Base-by-base conservation (phyloP, 331 rosid genomes). In the Malus hybrid region DNA sequence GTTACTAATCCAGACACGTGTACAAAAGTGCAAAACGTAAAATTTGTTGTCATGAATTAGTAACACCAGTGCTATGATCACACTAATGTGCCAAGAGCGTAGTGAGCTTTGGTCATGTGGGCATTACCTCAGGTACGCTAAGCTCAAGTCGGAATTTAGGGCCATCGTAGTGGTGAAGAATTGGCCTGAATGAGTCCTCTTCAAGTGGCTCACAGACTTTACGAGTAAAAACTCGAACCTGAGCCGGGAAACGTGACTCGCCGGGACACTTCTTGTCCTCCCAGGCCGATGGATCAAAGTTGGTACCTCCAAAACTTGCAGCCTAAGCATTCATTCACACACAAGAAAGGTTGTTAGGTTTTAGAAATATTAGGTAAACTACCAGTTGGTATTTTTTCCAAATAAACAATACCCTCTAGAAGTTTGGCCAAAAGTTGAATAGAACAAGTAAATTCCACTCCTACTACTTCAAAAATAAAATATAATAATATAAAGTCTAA, bases 181-280 rank as follows among this genome's bases (percentile, higher is more conserved):
- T 86, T 79, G 97, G 98, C 87, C 98, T 84, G 86, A 93, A 93
- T 55, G 97, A 90, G 78, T 93, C 98, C 82, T 93, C 98, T 75
- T 93, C 98, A 1, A 93, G 84, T 20, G 98, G 96, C 44, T 90
- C 93, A 64, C 90, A 90, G 1, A 85, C 76, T 79, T 93, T 93
- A 82, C 98, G 88, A 3, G 92, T 90, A 14, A 90, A 22, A 79
- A 87, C 92, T 84, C 82, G 76, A 82, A 92, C 97, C 93, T 93
- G 97, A 66, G 98, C 96, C 30, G 98, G 98, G 85, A 93, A 93
- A 53, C 98, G 97, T 32, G 98, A 93, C 75, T 93, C 97, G 3
- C 96, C 97, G 0, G 79, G 50, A 34, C 92, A 89, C 80, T 93
- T 93, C 88, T 90, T 93, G 87, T 93, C 98, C 81, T 90, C 98